Percentiles rank a stretch among this genome's conserved stretches.
phyloP scores from a whole-genome alignment of 1,284 basidiomycete species.

The Mycosarcoma mackinlayi region DNA sequence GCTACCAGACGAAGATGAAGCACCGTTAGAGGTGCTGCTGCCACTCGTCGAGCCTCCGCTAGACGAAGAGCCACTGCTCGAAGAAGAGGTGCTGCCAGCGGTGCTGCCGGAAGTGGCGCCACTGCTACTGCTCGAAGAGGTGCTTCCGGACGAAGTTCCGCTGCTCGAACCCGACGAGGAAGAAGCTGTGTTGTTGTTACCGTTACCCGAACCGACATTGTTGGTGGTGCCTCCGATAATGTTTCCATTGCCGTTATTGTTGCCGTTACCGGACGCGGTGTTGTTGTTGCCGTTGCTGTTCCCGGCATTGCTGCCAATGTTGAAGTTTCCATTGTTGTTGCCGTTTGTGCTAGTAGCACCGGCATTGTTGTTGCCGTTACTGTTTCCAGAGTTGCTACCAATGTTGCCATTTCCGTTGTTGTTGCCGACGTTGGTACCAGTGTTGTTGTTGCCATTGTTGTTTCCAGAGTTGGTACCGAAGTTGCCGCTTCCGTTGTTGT shows the following conservation, averaged over 20 bases:
- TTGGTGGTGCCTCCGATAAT: not conserved
- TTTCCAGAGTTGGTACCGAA: constrained; percentile 1
- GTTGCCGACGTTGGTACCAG: too few species aligned
- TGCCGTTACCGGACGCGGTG: constrained; percentile 7
- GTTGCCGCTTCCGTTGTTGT: constrained; percentile 9
- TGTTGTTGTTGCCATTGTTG: constrained; percentile 6
- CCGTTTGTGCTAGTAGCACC: too few species aligned
- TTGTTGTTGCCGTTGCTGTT: constrained; percentile 7
- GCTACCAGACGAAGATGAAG: too few species aligned
- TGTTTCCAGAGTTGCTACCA: not conserved
- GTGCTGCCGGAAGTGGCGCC: too few species aligned
- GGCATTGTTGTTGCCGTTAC: not conserved
- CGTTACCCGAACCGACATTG: constrained; percentile 11
- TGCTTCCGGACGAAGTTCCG: too few species aligned
- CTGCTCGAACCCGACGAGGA: too few species aligned
- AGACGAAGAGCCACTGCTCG: too few species aligned
- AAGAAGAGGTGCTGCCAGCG: too few species aligned
- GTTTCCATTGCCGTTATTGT: constrained; percentile 12
- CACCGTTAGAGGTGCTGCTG: too few species aligned
- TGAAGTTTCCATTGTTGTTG: constrained; percentile 4
- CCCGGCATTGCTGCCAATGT: not conserved
- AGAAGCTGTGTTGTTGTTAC: too few species aligned
- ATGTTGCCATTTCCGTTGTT: constrained; percentile 2
- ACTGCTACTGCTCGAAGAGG: too few species aligned
- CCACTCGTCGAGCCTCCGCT: too few species aligned